Evolutionary conservation across 2,329 filamentous ascomycete species (phyloP), one percentile per base, ranked within the genome.

Genomic region (Xylariaceae sp.): DNA sequence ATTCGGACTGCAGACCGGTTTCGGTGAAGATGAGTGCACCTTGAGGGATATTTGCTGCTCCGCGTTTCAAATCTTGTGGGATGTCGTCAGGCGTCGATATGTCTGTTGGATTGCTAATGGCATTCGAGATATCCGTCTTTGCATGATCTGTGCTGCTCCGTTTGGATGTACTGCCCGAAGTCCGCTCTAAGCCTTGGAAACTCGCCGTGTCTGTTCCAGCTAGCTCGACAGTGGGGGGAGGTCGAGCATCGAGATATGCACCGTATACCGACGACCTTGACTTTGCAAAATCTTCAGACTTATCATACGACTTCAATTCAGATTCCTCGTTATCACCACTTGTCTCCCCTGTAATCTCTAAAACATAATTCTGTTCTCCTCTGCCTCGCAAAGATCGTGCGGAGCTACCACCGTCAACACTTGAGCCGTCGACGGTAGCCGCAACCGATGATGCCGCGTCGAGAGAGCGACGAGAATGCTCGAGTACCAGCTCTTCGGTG

Each of bases 1-100:
- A 69, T 11, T 82, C 81, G n/a, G 76, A 72, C 0, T 89, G 88
- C 10, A 95, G 76, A 11, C 76, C 76, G 3, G 83, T 81, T 54
- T 76, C 78, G 5, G 78, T 83, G 51, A 87, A 66, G 22, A 27
- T 27, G 7, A 27, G 22, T 4, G 22, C 22, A 7, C 22, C 7
- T 27, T 4, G 22, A 27, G 22, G 7, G 7, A 7, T 7, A 4
- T 4, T 4, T 27, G 22, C 22, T 27, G 22, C 22, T 27, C 22
- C 22, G 22, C 22, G 4, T 27, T 27, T 27, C 22, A 27, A 27
- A 27, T 4, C 22, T 27, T 27, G 22, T 7, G 22, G 22, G 22
- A 7, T 27, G 22, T 27, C 22, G 4, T 27, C 53, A 3, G 54
- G 54, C 32, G 55, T 51, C 17, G 40, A 50, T 47, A 44, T 48